phyloP scores from a whole-genome alignment of 2,329 filamentous ascomycete species.

The Teratosphaeria epicoccoides region DNA sequence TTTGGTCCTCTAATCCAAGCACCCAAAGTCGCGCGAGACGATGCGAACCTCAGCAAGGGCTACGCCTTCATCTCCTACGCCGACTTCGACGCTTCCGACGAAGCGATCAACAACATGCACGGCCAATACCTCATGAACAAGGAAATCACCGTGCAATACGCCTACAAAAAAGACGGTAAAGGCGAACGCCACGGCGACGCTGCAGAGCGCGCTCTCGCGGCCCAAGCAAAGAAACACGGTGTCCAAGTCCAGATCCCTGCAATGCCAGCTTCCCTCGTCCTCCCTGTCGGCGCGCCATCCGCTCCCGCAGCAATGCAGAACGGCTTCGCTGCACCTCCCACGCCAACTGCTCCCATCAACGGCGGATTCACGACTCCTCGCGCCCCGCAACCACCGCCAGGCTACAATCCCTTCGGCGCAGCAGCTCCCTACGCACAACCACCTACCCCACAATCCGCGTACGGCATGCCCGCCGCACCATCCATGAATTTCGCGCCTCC shows the following conservation, averaged over 20 bases:
- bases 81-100: slow-evolving; percentile 87
- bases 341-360: background rate
- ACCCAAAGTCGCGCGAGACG: slow-evolving; percentile 87
- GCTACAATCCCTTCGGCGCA: slow-evolving; percentile 6
- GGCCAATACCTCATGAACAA: slow-evolving; percentile 96
- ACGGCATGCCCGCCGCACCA: background rate
- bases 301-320: slow-evolving; percentile 34
- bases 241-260: slow-evolving; percentile 72
- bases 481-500: background rate
- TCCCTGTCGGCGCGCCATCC: slow-evolving; percentile 28
- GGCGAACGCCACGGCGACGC: slow-evolving; percentile 91
- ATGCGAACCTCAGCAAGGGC: slow-evolving; percentile 78
- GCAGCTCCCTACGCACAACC: background rate
- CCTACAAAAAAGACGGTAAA: slow-evolving; percentile 98
- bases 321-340: background rate
- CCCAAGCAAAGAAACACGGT: slow-evolving; percentile 88
- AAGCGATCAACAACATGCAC: slow-evolving; percentile 84
- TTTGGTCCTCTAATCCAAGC: slow-evolving; percentile 77
- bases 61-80: slow-evolving; percentile 93
- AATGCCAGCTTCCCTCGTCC: slow-evolving; percentile 63
- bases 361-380: background rate
- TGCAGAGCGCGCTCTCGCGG: slow-evolving; percentile 82
- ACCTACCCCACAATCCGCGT: background rate
- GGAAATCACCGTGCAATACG: slow-evolving; percentile 92
- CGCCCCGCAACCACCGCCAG: slow-evolving; percentile 10